These are phyloP conservation scores for Fonsecaea multimorphosa DNA, from an alignment of 2,329 filamentous ascomycete species.

Conservation along the genomic window DNA sequence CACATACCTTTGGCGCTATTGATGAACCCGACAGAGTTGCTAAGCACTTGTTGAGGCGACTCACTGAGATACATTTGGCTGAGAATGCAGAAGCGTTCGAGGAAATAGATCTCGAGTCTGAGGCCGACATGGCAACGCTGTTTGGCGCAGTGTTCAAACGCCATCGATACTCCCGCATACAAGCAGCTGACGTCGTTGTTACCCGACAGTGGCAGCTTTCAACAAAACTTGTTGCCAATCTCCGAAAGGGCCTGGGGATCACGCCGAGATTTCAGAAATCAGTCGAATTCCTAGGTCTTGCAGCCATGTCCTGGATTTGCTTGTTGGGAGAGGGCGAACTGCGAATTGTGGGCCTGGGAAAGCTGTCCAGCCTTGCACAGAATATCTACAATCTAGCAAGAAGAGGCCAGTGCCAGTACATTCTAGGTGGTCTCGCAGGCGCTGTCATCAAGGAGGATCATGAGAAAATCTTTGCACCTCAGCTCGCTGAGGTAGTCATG, in stretches of 20 bases:
- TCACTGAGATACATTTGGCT: constrained; percentile 26
- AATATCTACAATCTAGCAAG: constrained; percentile 8
- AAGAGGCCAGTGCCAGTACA: not conserved
- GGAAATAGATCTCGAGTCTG: constrained; percentile 10
- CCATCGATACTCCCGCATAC: constrained; percentile 22
- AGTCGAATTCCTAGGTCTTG: constrained; percentile 12
- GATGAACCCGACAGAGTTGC: constrained; percentile 16
- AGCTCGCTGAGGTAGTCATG: constrained; percentile 16
- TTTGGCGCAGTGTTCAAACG: constrained; percentile 11
- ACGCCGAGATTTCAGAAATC: not conserved
- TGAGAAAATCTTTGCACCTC: constrained; percentile 19
- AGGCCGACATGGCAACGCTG: constrained; percentile 16
- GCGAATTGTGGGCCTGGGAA: constrained; percentile 25
- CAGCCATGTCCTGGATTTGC: constrained; percentile 26
- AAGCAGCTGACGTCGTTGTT: constrained; percentile 24
- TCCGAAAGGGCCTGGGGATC: not conserved
- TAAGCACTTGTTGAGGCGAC: constrained; percentile 16
- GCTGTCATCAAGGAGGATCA: constrained; percentile 26
- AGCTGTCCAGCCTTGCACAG: constrained; percentile 15
- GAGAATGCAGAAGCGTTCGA: constrained; percentile 13
- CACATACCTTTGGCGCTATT: not conserved
- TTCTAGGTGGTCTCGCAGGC: constrained; percentile 16
- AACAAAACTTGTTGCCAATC: not conserved
- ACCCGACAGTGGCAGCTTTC: constrained; percentile 29
- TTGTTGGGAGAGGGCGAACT: constrained; percentile 22